Base-by-base conservation (phyloP, 768 basidiomycete species). In the Amyloporia xantha region DNA sequence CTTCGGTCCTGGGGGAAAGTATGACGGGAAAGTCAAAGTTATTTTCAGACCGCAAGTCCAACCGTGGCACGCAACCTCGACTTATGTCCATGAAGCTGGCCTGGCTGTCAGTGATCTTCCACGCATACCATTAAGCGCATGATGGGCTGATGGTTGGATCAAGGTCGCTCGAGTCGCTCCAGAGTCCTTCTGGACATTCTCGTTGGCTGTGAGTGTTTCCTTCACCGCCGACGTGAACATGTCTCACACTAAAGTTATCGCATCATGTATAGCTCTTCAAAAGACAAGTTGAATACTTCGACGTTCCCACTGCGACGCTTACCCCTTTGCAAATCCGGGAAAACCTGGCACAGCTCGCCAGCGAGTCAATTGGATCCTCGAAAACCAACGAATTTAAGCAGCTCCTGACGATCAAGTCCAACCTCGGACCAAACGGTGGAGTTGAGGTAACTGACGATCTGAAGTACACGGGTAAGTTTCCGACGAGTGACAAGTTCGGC, bases 361-460 rank as follows among this genome's bases (percentile, higher is more conserved):
- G 68, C 1, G 63, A 70, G 17, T 71, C 85, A 20, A 70, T 86
- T 37, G 74, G 77, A 19, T 59, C 73, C 3, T 63, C 70, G 24
- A 72, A 76, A 39, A 69, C 78, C 10, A 72, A 69, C 2, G 67
- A 72, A 21, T 75, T 93, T 61, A 74, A 71, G 49, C 82, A 84
- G 12, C 74, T 83, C 40, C 66, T 94, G 26, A 72, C 68, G 27
- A 69, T 83, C 20, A 85, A 85, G 62, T 63, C 72, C 13, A 67
- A 71, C 4, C 30, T 33, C 15, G 30, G 30, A 7, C 79, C 82
- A 1, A 94, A 96, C 57, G 89, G 87, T 10, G 91, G 91, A 0
- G 77, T 77, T n/a, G 82, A 71, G 2, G 84, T 91, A 21, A 91
- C 89, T 0, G 82, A 90, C 52, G 88, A 89, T 55, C 70, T 96